A percentile compares a stretch with the other conserved stretches of the same genome.
Evolutionary conservation across 257 asterid species (phyloP).

Genomic region (Solanum stenotomum): DNA sequence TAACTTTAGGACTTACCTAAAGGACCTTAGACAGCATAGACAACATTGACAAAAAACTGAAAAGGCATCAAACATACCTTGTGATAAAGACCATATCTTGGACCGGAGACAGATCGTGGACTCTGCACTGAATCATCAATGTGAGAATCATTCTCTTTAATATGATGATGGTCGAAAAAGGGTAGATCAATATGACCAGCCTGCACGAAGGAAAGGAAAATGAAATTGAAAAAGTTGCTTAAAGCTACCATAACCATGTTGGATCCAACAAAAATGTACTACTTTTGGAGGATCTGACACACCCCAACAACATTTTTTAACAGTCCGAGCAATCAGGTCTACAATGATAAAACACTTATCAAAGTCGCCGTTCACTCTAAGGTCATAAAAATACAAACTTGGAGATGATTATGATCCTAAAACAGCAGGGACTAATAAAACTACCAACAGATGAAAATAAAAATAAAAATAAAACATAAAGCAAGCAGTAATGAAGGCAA

Average conservation of each 20-base stretch:
- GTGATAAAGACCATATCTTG: conserved; percentile 23
- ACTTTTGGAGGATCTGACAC: not conserved
- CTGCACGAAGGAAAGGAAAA: conserved; percentile 11
- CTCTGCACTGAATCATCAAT: conserved; percentile 22
- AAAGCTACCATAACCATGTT: not conserved
- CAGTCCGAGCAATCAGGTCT: not conserved
- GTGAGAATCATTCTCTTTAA: conserved; percentile 14
- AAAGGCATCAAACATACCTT: conserved; percentile 23
- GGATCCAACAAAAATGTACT: not conserved
- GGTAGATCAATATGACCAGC: conserved; percentile 23
- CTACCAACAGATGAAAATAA: not conserved
- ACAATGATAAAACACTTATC: not conserved
- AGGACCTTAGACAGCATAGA: not conserved
- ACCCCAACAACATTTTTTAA: not conserved
- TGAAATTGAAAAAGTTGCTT: not conserved
- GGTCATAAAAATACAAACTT: not conserved
- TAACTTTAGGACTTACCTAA: not conserved
- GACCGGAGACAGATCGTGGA: conserved; percentile 37
- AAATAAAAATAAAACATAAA: not conserved
- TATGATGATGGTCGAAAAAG: conserved; percentile 24
- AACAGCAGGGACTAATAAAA: not conserved
- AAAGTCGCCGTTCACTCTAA: not conserved
- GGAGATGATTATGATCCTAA: not conserved
- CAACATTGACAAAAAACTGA: not conserved
- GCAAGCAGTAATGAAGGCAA: not conserved